A percentile compares a stretch with the other conserved stretches of the same genome.
These are phyloP conservation scores for Flagelloscypha sp. DNA, from an alignment of 768 basidiomycete species.

Conservation along the genomic window DNA sequence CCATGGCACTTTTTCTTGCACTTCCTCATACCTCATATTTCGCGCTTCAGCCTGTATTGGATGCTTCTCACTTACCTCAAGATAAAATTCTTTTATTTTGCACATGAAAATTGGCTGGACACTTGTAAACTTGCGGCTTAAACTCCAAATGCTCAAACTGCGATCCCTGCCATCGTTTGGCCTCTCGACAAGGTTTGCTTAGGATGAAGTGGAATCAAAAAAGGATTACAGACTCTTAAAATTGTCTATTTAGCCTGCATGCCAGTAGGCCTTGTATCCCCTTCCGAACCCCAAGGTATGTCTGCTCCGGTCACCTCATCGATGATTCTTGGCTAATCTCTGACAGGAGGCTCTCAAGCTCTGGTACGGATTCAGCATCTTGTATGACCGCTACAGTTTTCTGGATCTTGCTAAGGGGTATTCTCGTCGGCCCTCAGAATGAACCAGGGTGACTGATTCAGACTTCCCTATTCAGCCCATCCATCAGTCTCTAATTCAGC, in stretches of 20 bases:
- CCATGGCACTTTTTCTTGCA: too few relatives aligned
- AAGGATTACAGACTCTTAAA: too few relatives aligned
- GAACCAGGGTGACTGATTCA: slow-evolving; percentile 83
- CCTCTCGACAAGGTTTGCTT: too few relatives aligned
- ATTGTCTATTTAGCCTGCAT: slow-evolving; percentile 97
- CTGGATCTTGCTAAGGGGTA: slow-evolving; percentile 97
- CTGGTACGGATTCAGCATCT: slow-evolving; percentile 99
- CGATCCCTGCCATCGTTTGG: too few relatives aligned
- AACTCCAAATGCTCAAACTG: too few relatives aligned
- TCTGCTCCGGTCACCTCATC: slow-evolving; percentile 8
- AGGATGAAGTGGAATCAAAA: too few relatives aligned
- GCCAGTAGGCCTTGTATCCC: slow-evolving; percentile 95
- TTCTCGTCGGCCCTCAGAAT: slow-evolving; percentile 93
- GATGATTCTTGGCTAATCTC: slow-evolving; percentile 9
- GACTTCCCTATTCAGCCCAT: slow-evolving; percentile 13
- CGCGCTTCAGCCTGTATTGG: too few relatives aligned
- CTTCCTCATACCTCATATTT: too few relatives aligned
- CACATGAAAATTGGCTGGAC: too few relatives aligned
- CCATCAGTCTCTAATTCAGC: slow-evolving; percentile 19
- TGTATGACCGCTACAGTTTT: slow-evolving; percentile 97
- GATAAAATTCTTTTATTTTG: too few relatives aligned
- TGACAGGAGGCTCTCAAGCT: slow-evolving; percentile 87
- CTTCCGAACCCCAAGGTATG: slow-evolving; percentile 89
- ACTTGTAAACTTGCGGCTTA: too few relatives aligned
- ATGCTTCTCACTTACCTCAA: too few relatives aligned